These are phyloP conservation scores for Saccharomyces hybrid DNA, from an alignment of 1,139 yeast species.

Conservation along the genomic window DNA sequence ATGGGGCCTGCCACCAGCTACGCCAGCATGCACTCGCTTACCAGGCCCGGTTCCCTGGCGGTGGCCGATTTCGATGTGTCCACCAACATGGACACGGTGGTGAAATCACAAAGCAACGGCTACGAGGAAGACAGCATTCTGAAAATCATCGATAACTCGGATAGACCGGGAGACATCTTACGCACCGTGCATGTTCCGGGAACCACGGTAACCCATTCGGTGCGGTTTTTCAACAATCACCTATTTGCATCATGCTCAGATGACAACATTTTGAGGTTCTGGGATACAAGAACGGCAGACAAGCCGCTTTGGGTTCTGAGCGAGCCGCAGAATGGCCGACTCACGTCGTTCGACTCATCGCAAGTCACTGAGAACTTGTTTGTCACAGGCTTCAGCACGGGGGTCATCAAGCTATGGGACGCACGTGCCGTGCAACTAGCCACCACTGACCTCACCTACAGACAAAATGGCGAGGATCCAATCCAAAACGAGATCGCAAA, in stretches of 20 bases:
- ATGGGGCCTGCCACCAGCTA: conserved; percentile 29
- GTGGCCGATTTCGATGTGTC: conserved; percentile 28
- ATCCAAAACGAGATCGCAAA: conserved; percentile 24
- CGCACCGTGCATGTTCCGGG: conserved; percentile 25
- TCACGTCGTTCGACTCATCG: conserved; percentile 26
- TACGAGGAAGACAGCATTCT: conserved; percentile 25
- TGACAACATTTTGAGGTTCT: conserved; percentile 28
- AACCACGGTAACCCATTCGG: conserved; percentile 26
- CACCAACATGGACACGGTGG: conserved; percentile 23
- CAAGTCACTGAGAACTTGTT: conserved; percentile 25
- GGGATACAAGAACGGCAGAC: conserved; percentile 28
- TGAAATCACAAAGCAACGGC: conserved; percentile 27
- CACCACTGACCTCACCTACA: conserved; percentile 17
- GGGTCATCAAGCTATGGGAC: conserved; percentile 31
- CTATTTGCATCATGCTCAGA: conserved; percentile 29
- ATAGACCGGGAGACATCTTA: conserved; percentile 25
- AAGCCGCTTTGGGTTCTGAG: conserved; percentile 21
- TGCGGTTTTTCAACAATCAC: conserved; percentile 28
- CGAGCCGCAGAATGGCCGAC: conserved; percentile 25
- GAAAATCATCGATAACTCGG: conserved; percentile 27
- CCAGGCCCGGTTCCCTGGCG: conserved; percentile 17
- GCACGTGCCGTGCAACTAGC: conserved; percentile 27
- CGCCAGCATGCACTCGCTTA: conserved; percentile 25
- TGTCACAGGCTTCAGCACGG: conserved; percentile 29
- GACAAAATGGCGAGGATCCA: conserved; percentile 27